These are phyloP conservation scores for Macrophomina pseudophaseolina DNA, from an alignment of 2,329 filamentous ascomycete genomes.

Conservation along the genomic window DNA sequence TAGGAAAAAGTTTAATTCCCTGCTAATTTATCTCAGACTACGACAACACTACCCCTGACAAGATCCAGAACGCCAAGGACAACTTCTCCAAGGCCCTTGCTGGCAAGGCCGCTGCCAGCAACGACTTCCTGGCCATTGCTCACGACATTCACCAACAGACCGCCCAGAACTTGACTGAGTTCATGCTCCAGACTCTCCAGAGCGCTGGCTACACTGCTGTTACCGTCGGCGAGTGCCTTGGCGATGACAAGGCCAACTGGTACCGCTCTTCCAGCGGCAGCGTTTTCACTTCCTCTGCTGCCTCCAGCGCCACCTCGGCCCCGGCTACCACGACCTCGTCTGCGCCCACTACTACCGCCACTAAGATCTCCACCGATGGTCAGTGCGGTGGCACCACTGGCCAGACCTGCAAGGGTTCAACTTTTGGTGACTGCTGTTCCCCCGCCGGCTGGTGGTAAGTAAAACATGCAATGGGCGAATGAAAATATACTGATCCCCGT, in stretches of 20 bases:
- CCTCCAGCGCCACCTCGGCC: constrained; percentile 38
- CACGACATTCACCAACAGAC: constrained; percentile 56
- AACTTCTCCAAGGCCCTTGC: constrained; percentile 57
- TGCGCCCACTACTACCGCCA: constrained; percentile 23
- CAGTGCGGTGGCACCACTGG: constrained; percentile 31
- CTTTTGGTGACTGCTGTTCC: constrained; percentile 35
- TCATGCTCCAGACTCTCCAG: constrained; percentile 49
- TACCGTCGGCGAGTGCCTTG: constrained; percentile 55
- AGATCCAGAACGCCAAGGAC: constrained; percentile 60
- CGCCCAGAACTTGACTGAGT: constrained; percentile 50
- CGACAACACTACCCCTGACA: constrained; percentile 56
- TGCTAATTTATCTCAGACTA: constrained; percentile 48
- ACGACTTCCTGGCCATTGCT: constrained; percentile 59
- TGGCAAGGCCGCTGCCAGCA: constrained; percentile 35
- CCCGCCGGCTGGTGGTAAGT: constrained; percentile 28
- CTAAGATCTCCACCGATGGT: constrained; percentile 33
- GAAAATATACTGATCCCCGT: neutral
- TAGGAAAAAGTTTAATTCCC: too few relatives aligned
- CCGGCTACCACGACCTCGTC: constrained; percentile 37
- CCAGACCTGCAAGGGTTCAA: constrained; percentile 26
- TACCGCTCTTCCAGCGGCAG: constrained; percentile 44
- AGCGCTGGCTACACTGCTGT: constrained; percentile 51
- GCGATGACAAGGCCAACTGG: constrained; percentile 53
- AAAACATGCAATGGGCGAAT: neutral
- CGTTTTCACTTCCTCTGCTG: constrained; percentile 32